Conservation (phyloP, 176 grass and related monocot species). For the Dendrocalamus sinicus region DNA sequence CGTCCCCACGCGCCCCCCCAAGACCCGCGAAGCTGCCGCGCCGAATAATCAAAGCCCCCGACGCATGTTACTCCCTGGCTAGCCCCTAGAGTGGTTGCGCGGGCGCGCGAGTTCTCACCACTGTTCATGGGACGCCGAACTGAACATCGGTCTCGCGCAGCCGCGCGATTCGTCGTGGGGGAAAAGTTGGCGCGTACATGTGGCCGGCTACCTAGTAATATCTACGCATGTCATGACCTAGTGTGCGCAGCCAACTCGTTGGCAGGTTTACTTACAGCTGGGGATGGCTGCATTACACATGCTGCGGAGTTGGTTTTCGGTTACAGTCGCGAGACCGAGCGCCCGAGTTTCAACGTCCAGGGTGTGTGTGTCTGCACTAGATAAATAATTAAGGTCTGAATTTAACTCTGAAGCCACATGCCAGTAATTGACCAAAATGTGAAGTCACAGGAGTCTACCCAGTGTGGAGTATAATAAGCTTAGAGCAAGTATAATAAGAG, state of each 20-base stretch:
- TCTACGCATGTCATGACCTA: neutral
- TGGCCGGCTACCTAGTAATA: neutral
- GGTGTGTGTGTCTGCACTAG: no score
- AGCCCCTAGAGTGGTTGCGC: neutral
- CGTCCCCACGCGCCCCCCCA: neutral
- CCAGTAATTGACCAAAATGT: neutral
- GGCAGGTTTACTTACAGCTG: constrained; percentile 4
- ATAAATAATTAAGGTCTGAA: neutral
- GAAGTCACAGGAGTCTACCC: neutral
- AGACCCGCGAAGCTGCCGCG: constrained; percentile 63
- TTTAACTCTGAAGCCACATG: constrained; percentile 30
- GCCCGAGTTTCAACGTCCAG: neutral
- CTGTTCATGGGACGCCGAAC: neutral
- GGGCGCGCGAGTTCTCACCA: constrained; percentile 39
- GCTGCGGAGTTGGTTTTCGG: neutral
- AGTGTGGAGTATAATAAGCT: neutral
- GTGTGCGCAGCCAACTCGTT: constrained; percentile 21
- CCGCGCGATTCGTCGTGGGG: neutral
- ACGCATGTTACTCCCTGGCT: constrained; percentile 14
- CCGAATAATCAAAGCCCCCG: constrained; percentile 27
- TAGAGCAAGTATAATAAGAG: no score
- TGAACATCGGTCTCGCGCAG: constrained; percentile 3
- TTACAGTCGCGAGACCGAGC: neutral
- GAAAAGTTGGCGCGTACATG: neutral
- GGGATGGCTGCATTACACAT: neutral